phyloP scores from a whole-genome alignment of 257 asterid genomes.

The Thymus quinquecostatus region DNA sequence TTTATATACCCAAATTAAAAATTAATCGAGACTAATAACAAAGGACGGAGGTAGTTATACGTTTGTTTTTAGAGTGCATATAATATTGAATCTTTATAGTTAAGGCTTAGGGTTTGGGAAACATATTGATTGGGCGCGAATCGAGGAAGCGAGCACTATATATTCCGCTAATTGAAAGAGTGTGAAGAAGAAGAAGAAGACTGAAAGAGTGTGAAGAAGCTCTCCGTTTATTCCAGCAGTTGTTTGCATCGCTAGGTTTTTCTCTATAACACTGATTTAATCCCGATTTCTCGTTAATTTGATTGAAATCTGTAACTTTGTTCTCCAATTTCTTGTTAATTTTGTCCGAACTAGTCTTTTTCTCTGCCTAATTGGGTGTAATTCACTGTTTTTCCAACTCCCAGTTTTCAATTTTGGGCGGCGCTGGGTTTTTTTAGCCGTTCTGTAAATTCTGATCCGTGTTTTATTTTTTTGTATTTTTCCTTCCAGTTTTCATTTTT shows the following conservation, averaged over 20 bases:
- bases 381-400: not conserved
- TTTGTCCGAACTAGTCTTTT: not conserved
- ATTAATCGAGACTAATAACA: too few species aligned
- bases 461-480: not conserved
- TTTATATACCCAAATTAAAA: too few species aligned
- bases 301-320: not conserved
- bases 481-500: not conserved
- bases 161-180: not conserved
- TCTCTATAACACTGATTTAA: not conserved
- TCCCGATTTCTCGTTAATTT: not conserved
- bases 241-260: slow-evolving; percentile 19
- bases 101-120: too few species aligned
- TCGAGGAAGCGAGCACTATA: too few species aligned
- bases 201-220: not conserved
- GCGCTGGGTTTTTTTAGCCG: not conserved
- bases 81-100: too few species aligned
- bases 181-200: not conserved
- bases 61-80: too few species aligned
- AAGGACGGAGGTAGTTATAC: too few species aligned
- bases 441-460: slow-evolving; percentile 7
- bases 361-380: not conserved
- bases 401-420: not conserved
- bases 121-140: too few species aligned
- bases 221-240: slow-evolving; percentile 11
- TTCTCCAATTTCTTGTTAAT: not conserved